Evolutionary conservation across 257 asterid species (phyloP).

Genomic region (Ehretia macrophylla): DNA sequence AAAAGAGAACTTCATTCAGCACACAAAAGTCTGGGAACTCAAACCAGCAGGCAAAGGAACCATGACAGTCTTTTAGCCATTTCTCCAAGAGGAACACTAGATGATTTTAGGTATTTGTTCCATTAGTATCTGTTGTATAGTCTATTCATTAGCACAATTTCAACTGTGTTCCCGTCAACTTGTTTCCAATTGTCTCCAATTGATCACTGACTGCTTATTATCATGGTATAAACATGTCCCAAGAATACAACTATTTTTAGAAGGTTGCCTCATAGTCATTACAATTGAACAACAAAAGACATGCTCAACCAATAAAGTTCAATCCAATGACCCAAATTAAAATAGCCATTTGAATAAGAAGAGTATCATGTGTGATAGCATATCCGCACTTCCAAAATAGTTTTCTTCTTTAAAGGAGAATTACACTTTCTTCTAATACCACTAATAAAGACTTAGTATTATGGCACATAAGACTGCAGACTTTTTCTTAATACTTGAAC

Average conservation of each 20-base stretch:
- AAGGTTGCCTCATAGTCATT: too few species aligned
- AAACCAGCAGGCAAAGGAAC: neutral
- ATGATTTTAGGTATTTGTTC: too few species aligned
- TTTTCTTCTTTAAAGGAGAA: neutral
- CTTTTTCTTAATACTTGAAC: too few species aligned
- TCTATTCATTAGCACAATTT: neutral
- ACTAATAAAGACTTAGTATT: neutral
- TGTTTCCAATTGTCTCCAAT: neutral
- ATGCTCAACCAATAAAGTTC: neutral
- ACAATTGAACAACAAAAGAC: neutral
- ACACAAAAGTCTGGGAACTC: neutral
- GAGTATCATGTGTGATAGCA: neutral
- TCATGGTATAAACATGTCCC: too few species aligned
- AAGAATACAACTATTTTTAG: too few species aligned
- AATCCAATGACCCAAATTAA: neutral
- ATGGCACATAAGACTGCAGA: too few species aligned
- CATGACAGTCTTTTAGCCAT: neutral
- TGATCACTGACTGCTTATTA: too few species aligned
- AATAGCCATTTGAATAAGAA: neutral
- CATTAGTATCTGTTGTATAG: too few species aligned
- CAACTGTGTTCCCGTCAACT: neutral
- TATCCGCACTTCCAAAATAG: neutral
- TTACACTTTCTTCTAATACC: neutral
- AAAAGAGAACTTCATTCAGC: conserved; percentile 19
- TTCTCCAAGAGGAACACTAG: too few species aligned